phyloP scores from a whole-genome alignment of 257 asterid species.

The Fraxinus anomala region DNA sequence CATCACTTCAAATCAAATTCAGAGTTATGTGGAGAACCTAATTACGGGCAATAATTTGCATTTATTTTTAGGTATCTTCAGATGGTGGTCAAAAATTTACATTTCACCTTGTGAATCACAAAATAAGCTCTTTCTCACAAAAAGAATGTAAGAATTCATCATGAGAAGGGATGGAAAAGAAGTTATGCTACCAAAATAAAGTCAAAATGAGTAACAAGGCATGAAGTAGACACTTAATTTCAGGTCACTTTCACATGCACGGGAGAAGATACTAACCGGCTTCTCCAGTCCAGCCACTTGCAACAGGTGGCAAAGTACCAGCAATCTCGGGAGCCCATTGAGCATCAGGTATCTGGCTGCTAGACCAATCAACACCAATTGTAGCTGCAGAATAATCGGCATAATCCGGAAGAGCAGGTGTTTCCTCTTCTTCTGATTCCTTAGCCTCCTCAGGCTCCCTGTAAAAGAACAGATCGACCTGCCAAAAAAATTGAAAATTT shows the following conservation, averaged over 20 bases:
- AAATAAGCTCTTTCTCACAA: neutral
- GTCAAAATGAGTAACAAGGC: neutral
- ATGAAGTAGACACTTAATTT: neutral
- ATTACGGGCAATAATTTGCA: too few relatives aligned
- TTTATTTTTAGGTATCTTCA: neutral
- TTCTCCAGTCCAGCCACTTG: conserved; percentile 25
- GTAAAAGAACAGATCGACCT: conserved; percentile 46
- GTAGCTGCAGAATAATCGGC: conserved; percentile 23
- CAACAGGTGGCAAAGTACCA: conserved; percentile 17
- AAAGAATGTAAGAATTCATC: neutral
- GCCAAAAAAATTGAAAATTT: neutral
- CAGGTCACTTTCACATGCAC: neutral
- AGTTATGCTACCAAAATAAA: neutral
- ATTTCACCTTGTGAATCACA: neutral
- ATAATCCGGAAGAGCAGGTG: conserved; percentile 27
- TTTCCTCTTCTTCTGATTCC: conserved; percentile 39
- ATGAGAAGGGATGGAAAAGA: neutral
- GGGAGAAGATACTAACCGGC: conserved; percentile 26
- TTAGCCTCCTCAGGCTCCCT: conserved; percentile 48
- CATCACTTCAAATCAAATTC: neutral
- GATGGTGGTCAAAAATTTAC: neutral
- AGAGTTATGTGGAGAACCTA: too few relatives aligned
- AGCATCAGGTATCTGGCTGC: conserved; percentile 26
- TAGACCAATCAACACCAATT: conserved; percentile 29
- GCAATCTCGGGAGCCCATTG: conserved; percentile 29